These are phyloP conservation scores for Spizellomyces punctatus DNA, from an alignment of 192 early-diverging fungal species.

Conservation along the genomic window DNA sequence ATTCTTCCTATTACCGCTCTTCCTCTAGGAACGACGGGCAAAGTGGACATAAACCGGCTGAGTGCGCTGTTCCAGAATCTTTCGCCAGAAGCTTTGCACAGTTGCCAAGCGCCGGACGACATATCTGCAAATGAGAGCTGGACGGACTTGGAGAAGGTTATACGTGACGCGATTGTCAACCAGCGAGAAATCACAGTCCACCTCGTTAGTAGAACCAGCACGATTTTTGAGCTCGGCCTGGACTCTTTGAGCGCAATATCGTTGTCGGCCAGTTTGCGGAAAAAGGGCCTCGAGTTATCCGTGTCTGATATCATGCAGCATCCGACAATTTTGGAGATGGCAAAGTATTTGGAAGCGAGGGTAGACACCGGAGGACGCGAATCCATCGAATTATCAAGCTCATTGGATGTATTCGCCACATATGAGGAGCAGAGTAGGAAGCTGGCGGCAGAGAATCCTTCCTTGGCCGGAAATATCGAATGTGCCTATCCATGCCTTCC, in stretches of 20 bases:
- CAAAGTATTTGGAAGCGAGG: neutral
- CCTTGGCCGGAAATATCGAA: neutral
- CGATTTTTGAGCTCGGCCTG: slow-evolving; percentile 28
- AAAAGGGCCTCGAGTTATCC: slow-evolving; percentile 1
- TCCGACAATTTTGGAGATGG: slow-evolving; percentile 9
- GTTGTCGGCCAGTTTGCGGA: slow-evolving; percentile 5
- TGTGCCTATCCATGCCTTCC: slow-evolving; percentile 25
- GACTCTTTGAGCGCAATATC: slow-evolving; percentile 19
- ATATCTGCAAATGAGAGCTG: neutral
- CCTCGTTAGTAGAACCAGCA: neutral
- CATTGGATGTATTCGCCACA: neutral
- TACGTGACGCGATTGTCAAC: neutral
- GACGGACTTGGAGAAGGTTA: slow-evolving; percentile 12
- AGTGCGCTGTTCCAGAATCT: neutral
- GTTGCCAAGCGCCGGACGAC: neutral
- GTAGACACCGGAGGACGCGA: neutral
- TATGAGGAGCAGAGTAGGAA: neutral
- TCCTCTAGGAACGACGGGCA: slow-evolving; percentile 20
- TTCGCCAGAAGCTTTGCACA: neutral
- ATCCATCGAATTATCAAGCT: neutral
- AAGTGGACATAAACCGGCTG: slow-evolving; percentile 13
- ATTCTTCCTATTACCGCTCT: slow-evolving; percentile 13
- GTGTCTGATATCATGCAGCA: slow-evolving; percentile 7
- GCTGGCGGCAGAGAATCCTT: neutral
- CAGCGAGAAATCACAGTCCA: neutral